phyloP scores from a whole-genome alignment of 768 basidiomycete genomes.

The Serendipita sp. region DNA sequence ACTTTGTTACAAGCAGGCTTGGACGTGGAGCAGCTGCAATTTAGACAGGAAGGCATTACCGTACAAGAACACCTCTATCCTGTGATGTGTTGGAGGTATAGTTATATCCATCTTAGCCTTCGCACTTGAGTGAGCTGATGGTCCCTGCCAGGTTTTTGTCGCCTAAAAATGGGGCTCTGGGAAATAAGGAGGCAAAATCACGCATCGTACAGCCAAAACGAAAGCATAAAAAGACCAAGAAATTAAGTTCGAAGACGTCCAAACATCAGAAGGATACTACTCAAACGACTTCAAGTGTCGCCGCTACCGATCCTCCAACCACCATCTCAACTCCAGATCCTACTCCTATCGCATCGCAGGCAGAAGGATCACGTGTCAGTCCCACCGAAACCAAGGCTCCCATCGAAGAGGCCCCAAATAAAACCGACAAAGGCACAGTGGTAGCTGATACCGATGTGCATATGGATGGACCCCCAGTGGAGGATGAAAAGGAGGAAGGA shows the following conservation, averaged over 20 bases:
- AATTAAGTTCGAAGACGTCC: too few relatives aligned
- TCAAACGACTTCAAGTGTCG: too few relatives aligned
- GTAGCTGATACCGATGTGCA: not conserved
- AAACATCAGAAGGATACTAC: too few relatives aligned
- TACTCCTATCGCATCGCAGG: too few relatives aligned
- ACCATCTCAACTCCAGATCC: too few relatives aligned
- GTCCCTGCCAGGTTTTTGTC: too few relatives aligned
- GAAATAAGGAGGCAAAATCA: too few relatives aligned
- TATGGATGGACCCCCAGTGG: not conserved
- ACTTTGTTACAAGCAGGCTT: not conserved
- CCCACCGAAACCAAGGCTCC: not conserved
- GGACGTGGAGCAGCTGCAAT: not conserved
- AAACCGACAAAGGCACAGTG: not conserved
- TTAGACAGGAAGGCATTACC: not conserved
- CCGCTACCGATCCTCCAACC: too few relatives aligned
- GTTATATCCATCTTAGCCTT: not conserved
- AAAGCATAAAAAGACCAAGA: too few relatives aligned
- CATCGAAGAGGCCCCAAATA: not conserved
- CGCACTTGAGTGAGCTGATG: not conserved
- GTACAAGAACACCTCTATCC: not conserved
- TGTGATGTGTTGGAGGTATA: not conserved
- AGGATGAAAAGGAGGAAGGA: not conserved
- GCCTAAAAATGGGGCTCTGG: too few relatives aligned
- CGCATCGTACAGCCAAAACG: too few relatives aligned
- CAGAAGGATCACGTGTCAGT: not conserved